phyloP scores from a whole-genome alignment of 1,284 basidiomycete species.

The Agaricales sp. region DNA sequence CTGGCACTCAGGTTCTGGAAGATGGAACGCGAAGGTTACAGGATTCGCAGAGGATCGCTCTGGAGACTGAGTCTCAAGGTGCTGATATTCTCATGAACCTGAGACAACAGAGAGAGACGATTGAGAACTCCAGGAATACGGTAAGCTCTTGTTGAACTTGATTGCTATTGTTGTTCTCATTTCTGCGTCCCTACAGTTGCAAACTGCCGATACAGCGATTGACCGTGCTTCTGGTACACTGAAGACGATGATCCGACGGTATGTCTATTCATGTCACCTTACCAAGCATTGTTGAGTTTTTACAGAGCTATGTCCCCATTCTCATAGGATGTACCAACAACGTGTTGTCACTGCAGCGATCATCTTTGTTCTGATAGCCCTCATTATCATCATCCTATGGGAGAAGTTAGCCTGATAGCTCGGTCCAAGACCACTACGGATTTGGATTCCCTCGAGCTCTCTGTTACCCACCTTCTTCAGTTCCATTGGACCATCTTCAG shows the following conservation, averaged over 20 bases:
- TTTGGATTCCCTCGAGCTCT: too few relatives aligned
- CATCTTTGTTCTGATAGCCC: slow-evolving; percentile 55
- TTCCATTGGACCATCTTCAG: too few relatives aligned
- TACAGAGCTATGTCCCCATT: slow-evolving; percentile 11
- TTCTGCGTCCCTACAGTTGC: slow-evolving; percentile 36
- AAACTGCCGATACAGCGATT: slow-evolving; percentile 61
- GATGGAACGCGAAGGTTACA: slow-evolving; percentile 77
- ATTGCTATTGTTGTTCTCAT: not conserved
- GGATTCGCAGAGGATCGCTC: slow-evolving; percentile 85
- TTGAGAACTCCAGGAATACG: slow-evolving; percentile 88
- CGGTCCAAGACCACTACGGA: too few relatives aligned
- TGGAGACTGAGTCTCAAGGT: slow-evolving; percentile 95
- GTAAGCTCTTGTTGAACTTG: slow-evolving; percentile 32
- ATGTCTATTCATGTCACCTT: slow-evolving; percentile 7
- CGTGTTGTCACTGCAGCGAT: slow-evolving; percentile 63
- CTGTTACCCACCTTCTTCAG: too few relatives aligned
- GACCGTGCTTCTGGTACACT: slow-evolving; percentile 66
- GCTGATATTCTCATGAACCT: slow-evolving; percentile 87
- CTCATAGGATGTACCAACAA: slow-evolving; percentile 71
- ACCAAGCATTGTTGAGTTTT: slow-evolving; percentile 25
- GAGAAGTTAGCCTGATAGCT: slow-evolving; percentile 43
- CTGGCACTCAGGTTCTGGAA: slow-evolving; percentile 65
- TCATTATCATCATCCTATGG: slow-evolving; percentile 66
- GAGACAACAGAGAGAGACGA: slow-evolving; percentile 86
- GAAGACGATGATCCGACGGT: slow-evolving; percentile 73